phyloP scores from a whole-genome alignment of 495 filamentous ascomycete genomes.

The Apiosordaria backusii region DNA sequence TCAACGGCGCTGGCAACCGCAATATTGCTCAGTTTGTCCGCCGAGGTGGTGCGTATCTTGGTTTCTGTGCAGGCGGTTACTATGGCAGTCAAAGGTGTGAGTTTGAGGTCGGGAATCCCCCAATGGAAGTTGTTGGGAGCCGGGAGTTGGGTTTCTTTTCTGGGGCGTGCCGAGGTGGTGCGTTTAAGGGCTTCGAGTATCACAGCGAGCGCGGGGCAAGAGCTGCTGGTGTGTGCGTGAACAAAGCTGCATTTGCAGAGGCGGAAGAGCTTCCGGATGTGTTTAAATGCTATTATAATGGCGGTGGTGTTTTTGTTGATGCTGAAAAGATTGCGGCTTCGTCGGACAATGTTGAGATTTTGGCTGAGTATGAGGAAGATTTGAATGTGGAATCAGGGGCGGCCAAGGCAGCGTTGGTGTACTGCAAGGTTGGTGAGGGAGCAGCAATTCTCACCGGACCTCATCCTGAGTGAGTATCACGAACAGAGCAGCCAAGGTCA shows the following conservation, averaged over 20 bases:
- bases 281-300: constrained; percentile 87
- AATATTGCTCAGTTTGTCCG: constrained; percentile 80
- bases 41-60: constrained; percentile 79
- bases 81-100: constrained; percentile 79
- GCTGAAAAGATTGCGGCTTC: constrained; percentile 50
- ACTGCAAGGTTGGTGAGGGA: constrained; percentile 84
- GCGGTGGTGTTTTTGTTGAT: constrained; percentile 92
- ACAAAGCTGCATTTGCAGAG: constrained; percentile 55
- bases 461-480: constrained; percentile 78
- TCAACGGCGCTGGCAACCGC: constrained; percentile 86
- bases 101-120: constrained; percentile 81
- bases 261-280: constrained; percentile 52
- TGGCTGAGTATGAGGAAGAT: constrained; percentile 74
- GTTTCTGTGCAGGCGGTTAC: constrained; percentile 93
- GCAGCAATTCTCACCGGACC: constrained; percentile 77
- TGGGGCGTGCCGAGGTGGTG: constrained; percentile 77
- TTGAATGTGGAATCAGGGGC: constrained; percentile 75
- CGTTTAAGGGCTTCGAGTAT: constrained; percentile 90
- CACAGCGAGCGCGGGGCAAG: constrained; percentile 81
- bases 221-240: constrained; percentile 65
- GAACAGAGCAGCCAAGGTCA: background rate
- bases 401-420: constrained; percentile 74
- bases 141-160: constrained; percentile 88
- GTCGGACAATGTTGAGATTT: constrained; percentile 67
- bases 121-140: constrained; percentile 79